Evolutionary conservation across 2,329 filamentous ascomycete genomes (phyloP).

Genomic region (Apiospora rasikravindrae): DNA sequence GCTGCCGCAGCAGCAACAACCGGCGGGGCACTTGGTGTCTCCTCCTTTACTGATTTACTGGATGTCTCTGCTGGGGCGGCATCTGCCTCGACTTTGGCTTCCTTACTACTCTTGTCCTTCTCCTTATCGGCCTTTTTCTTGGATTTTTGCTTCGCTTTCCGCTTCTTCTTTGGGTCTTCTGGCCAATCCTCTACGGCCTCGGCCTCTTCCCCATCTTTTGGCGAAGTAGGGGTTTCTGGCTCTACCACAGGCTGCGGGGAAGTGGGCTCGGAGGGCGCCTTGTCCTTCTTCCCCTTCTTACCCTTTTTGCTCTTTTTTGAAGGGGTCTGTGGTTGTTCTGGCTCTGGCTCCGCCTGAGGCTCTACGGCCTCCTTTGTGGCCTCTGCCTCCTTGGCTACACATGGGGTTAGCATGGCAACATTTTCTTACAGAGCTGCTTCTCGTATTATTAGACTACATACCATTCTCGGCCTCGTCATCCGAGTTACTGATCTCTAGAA

Average conservation of each 20-base stretch:
- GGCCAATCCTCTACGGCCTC: background rate
- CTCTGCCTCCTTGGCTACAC: slow-evolving; percentile 14
- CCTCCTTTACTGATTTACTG: slow-evolving; percentile 17
- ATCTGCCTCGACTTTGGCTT: slow-evolving; percentile 19
- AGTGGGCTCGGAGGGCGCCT: slow-evolving; percentile 18
- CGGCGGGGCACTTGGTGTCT: background rate
- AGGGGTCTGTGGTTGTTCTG: background rate
- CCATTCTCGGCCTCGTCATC: slow-evolving; percentile 25
- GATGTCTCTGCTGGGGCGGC: background rate
- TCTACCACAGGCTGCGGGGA: slow-evolving; percentile 15
- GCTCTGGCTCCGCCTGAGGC: background rate
- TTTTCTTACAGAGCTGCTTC: background rate
- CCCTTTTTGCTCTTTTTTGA: slow-evolving; percentile 16
- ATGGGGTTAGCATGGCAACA: background rate
- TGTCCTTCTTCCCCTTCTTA: slow-evolving; percentile 30
- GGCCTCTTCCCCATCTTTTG: slow-evolving; percentile 9
- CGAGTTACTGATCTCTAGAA: slow-evolving; percentile 11
- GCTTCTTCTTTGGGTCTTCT: slow-evolving; percentile 23
- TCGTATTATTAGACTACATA: slow-evolving; percentile 20
- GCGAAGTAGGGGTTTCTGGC: slow-evolving; percentile 13
- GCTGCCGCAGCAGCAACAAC: background rate
- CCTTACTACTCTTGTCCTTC: slow-evolving; percentile 23
- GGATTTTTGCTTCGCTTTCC: slow-evolving; percentile 27
- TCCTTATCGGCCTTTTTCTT: slow-evolving; percentile 28
- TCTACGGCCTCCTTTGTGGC: background rate